A percentile compares a stretch with the other conserved stretches of the same genome.
phyloP scores from a whole-genome alignment of 2,329 filamentous ascomycete species.

The Epichloe elymi region DNA sequence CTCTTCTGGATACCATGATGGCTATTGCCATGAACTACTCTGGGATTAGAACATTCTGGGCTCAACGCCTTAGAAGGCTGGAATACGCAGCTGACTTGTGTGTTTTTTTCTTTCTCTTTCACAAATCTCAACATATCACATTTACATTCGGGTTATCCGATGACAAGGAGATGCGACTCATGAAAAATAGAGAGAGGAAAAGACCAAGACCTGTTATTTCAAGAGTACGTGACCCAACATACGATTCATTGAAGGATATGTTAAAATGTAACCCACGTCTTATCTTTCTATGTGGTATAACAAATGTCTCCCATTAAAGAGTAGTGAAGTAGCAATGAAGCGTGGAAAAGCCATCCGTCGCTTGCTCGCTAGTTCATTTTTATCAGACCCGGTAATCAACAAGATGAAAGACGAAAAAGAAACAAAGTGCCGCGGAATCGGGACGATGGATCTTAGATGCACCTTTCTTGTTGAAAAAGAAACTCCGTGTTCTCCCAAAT shows the following conservation, averaged over 20 bases:
- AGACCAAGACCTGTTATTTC: too few species aligned
- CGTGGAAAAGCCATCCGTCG: too few species aligned
- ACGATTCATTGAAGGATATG: too few species aligned
- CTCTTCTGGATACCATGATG: slow-evolving; percentile 6
- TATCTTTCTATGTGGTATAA: neutral
- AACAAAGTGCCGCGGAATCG: neutral
- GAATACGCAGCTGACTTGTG: neutral
- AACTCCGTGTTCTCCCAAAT: neutral
- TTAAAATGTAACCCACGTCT: too few species aligned
- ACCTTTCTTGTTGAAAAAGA: neutral
- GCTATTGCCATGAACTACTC: slow-evolving; percentile 3
- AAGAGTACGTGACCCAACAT: too few species aligned
- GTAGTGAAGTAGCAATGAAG: neutral
- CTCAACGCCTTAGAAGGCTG: slow-evolving; percentile 10
- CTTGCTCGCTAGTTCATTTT: too few species aligned
- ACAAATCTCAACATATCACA: neutral
- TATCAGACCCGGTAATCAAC: neutral
- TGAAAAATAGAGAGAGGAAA: too few species aligned
- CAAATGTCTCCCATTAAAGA: slow-evolving; percentile 1
- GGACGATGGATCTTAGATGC: neutral
- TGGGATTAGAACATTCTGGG: slow-evolving; percentile 11
- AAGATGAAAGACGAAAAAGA: neutral
- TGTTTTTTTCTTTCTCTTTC: too few species aligned
- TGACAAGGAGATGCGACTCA: too few species aligned
- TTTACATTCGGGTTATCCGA: neutral